These are phyloP conservation scores for Diaporthe sp. DNA, from an alignment of 2,329 filamentous ascomycete genomes.

Conservation along the genomic window DNA sequence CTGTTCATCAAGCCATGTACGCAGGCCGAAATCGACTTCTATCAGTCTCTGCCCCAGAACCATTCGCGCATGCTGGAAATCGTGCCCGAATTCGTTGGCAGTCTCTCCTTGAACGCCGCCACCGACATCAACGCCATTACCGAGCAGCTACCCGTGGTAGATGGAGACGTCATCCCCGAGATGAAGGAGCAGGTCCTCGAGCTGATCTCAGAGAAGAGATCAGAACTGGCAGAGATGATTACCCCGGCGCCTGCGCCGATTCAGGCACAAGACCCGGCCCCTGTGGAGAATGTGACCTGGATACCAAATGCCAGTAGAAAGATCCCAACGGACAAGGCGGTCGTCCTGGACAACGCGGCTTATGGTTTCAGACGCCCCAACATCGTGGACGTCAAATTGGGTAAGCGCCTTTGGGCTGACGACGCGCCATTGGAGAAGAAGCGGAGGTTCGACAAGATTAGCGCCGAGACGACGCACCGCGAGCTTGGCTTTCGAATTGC, in stretches of 20 bases:
- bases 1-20: slow-evolving; percentile 97
- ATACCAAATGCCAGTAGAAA: slow-evolving; percentile 64
- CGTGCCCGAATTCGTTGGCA: slow-evolving; percentile 90
- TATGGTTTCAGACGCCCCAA: slow-evolving; percentile 87
- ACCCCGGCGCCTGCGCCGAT: slow-evolving; percentile 28
- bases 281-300: slow-evolving; percentile 54
- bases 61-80: slow-evolving; percentile 83
- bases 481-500: slow-evolving; percentile 74
- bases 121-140: slow-evolving; percentile 62
- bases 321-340: slow-evolving; percentile 83
- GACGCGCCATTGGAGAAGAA: slow-evolving; percentile 72
- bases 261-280: slow-evolving; percentile 24
- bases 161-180: slow-evolving; percentile 59
- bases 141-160: slow-evolving; percentile 61
- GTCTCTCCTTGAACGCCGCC: slow-evolving; percentile 75
- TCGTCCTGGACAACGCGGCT: slow-evolving; percentile 88
- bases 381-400: slow-evolving; percentile 94
- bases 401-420: slow-evolving; percentile 87
- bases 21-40: slow-evolving; percentile 87
- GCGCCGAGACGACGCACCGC: slow-evolving; percentile 70
- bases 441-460: slow-evolving; percentile 71
- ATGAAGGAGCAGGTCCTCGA: slow-evolving; percentile 54
- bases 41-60: slow-evolving; percentile 75
- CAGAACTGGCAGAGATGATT: slow-evolving; percentile 42
- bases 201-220: slow-evolving; percentile 34